Evolutionary conservation across 1,284 basidiomycete genomes (phyloP).

Genomic region (Malassezia equina): DNA sequence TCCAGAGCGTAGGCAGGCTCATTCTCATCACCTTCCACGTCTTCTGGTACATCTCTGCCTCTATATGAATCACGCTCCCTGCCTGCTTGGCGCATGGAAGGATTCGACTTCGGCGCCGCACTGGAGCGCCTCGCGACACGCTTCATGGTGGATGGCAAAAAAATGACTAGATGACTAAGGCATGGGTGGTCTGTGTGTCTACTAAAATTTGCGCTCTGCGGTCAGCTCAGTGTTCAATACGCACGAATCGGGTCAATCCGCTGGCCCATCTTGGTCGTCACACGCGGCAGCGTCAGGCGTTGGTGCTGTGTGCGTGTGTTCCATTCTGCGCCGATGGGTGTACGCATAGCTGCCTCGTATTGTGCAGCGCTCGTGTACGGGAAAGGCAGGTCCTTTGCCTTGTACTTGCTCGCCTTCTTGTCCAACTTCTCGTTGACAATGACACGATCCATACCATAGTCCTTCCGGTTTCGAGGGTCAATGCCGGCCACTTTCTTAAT

Average conservation of each 20-base stretch:
- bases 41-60: background rate
- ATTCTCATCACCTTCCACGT: background rate
- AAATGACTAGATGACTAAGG: background rate
- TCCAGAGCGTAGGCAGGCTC: background rate
- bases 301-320: constrained; percentile 82
- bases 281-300: constrained; percentile 51
- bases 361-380: constrained; percentile 85
- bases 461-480: constrained; percentile 65
- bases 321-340: constrained; percentile 81
- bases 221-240: background rate
- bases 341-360: constrained; percentile 70
- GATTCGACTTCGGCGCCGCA: background rate
- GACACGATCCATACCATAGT: constrained; percentile 71
- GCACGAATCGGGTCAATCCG: constrained; percentile 31
- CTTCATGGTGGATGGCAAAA: background rate
- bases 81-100: background rate
- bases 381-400: constrained; percentile 70
- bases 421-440: constrained; percentile 90
- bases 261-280: constrained; percentile 34
- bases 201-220: constrained; percentile 13
- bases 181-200: background rate
- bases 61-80: background rate
- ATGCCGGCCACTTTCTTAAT: constrained; percentile 53
- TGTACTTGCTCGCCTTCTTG: constrained; percentile 80
- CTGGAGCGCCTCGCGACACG: background rate